Evolutionary conservation across 208 protist species (phyloP).

Genomic region (Trypanosoma congolense): DNA sequence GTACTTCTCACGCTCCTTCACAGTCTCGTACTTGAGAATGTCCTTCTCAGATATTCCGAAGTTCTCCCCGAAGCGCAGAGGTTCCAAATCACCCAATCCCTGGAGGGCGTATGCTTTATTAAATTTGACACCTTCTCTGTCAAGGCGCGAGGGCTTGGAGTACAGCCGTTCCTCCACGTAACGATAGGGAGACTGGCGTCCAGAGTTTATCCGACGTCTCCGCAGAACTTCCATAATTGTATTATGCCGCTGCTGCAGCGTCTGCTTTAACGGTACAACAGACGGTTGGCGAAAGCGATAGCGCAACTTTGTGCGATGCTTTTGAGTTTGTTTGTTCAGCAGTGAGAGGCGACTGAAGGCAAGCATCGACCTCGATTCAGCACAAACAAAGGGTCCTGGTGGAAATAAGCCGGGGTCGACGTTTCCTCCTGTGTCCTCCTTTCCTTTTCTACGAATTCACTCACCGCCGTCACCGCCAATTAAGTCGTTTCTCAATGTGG

Average conservation of each 20-base stretch:
- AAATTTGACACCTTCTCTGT: constrained; percentile 76
- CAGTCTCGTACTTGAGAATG: constrained; percentile 74
- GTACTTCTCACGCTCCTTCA: constrained; percentile 63
- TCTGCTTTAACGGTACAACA: constrained; percentile 63
- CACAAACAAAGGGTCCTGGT: too few relatives aligned
- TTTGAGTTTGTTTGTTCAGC: constrained; percentile 37
- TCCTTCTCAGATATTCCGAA: constrained; percentile 80
- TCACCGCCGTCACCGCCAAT: too few relatives aligned
- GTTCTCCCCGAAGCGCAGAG: constrained; percentile 75
- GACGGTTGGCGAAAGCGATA: constrained; percentile 78
- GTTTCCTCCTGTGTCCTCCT: too few relatives aligned
- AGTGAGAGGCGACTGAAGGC: constrained; percentile 13
- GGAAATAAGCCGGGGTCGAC: too few relatives aligned
- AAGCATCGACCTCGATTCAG: constrained; percentile 27
- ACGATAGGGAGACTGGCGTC: constrained; percentile 47
- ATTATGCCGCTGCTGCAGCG: constrained; percentile 62
- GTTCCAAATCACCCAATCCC: constrained; percentile 84
- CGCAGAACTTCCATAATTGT: constrained; percentile 64
- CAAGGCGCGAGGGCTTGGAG: constrained; percentile 64
- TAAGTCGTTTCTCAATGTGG: too few relatives aligned
- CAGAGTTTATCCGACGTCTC: constrained; percentile 36
- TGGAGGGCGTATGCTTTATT: constrained; percentile 85
- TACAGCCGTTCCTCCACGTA: constrained; percentile 83
- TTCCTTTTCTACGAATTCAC: too few relatives aligned
- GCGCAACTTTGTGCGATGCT: constrained; percentile 66